phyloP scores from a whole-genome alignment of 169 alveolate genomes.

The Cyclospora cayetanensis region DNA sequence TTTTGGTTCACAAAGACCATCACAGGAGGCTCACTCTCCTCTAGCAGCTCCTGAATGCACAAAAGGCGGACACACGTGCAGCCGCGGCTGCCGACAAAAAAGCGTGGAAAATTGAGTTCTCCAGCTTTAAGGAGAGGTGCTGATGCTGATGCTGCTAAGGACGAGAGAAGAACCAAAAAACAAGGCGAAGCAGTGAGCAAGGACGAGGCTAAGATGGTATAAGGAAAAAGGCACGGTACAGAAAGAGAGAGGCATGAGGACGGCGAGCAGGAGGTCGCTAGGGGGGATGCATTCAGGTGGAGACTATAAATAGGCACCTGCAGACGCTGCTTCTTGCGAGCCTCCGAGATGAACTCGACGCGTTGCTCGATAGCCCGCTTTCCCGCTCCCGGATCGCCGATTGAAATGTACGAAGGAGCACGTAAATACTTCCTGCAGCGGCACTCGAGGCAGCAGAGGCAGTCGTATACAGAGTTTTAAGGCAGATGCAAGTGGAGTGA shows the following conservation, averaged over 20 bases:
- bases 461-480: neutral
- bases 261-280: no score
- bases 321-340: constrained; percentile 82
- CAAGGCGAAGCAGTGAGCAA: neutral
- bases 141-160: neutral
- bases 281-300: no score
- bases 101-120: neutral
- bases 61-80: neutral
- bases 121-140: neutral
- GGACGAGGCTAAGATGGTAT: neutral
- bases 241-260: no score
- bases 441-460: constrained; percentile 28
- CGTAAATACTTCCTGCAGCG: constrained; percentile 85
- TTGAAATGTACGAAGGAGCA: constrained; percentile 90
- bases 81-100: neutral
- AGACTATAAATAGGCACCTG: no score
- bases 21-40: constrained; percentile 91
- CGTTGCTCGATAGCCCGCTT: constrained; percentile 92
- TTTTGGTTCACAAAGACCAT: constrained; percentile 95
- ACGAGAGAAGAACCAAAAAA: neutral
- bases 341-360: constrained; percentile 91
- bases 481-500: neutral
- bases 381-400: constrained; percentile 97
- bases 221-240: no score
- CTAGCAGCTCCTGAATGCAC: constrained; percentile 41